phyloP scores from a whole-genome alignment of 2,329 filamentous ascomycete species.

The Apiospora arundinis region DNA sequence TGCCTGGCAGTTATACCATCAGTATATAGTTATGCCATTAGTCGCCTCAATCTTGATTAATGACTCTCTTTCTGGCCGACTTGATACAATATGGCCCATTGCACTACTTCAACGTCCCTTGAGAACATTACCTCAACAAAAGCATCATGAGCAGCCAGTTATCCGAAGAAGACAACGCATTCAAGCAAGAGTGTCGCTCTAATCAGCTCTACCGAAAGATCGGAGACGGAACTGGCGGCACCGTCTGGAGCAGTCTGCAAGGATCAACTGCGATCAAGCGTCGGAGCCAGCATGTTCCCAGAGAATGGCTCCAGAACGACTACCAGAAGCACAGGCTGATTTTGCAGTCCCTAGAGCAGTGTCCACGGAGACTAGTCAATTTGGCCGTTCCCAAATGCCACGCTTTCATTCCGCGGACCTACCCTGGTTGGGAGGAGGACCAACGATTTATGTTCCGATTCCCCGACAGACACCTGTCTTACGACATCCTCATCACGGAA shows the following conservation, averaged over 20 bases:
- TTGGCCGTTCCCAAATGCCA: neutral
- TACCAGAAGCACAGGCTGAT: neutral
- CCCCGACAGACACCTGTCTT: constrained; percentile 29
- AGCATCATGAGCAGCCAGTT: neutral
- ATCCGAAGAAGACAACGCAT: neutral
- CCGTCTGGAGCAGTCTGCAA: neutral
- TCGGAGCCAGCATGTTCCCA: neutral
- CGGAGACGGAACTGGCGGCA: neutral
- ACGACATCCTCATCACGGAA: constrained; percentile 39
- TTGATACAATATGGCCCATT: neutral
- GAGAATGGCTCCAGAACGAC: neutral
- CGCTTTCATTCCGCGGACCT: neutral
- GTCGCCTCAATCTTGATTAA: too few species aligned
- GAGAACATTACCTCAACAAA: neutral
- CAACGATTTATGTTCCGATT: constrained; percentile 25
- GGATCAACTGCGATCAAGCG: neutral
- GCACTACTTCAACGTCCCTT: too few species aligned
- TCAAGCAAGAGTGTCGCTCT: neutral
- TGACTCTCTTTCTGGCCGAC: too few species aligned
- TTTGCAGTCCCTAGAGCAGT: neutral
- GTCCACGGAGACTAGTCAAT: neutral
- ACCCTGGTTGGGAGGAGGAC: neutral
- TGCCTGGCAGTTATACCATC: too few species aligned
- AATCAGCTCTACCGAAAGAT: neutral
- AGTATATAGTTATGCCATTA: too few species aligned